Percentiles rank a stretch among this genome's conserved stretches.
phyloP scores from a whole-genome alignment of 768 basidiomycete species.

The Podaxis sp. region DNA sequence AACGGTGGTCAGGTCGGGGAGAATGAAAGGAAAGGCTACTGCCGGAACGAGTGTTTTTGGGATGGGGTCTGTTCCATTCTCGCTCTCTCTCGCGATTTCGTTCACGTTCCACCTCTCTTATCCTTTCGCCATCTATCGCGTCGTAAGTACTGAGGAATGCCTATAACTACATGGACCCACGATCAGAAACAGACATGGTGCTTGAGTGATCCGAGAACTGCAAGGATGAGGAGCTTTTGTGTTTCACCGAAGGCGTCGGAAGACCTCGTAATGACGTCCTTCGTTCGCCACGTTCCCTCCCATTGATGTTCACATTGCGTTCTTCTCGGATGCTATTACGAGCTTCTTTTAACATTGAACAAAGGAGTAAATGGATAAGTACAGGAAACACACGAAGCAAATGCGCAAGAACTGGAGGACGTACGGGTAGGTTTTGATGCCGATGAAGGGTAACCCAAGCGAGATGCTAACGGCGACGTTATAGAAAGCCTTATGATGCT shows the following conservation, averaged over 20 bases:
- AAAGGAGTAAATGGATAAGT: not conserved
- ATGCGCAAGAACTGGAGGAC: not conserved
- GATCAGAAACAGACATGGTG: conserved; percentile 48
- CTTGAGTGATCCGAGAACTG: conserved; percentile 40
- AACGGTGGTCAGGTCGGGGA: conserved; percentile 20
- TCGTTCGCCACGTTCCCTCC: not conserved
- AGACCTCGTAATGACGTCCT: not conserved
- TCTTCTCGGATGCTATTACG: conserved; percentile 36
- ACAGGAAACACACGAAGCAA: not conserved
- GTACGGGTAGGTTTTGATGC: conserved; percentile 5
- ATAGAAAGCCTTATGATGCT: not conserved
- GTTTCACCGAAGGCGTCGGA: not conserved
- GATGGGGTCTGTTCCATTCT: conserved; percentile 49
- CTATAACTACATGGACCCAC: conserved; percentile 29
- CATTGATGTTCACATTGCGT: conserved; percentile 23
- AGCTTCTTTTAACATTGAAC: not conserved
- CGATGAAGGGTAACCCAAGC: not conserved
- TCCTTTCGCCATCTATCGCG: conserved; percentile 39
- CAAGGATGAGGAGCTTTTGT: conserved; percentile 24
- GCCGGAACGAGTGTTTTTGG: conserved; percentile 32
- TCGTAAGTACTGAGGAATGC: not conserved
- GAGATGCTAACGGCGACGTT: not conserved
- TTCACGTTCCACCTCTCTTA: conserved; percentile 38
- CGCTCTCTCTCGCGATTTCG: conserved; percentile 45
- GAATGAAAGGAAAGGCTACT: conserved; percentile 39